Base-by-base conservation (phyloP, 805 yeast species). In the Barnettozyma salicaria region DNA sequence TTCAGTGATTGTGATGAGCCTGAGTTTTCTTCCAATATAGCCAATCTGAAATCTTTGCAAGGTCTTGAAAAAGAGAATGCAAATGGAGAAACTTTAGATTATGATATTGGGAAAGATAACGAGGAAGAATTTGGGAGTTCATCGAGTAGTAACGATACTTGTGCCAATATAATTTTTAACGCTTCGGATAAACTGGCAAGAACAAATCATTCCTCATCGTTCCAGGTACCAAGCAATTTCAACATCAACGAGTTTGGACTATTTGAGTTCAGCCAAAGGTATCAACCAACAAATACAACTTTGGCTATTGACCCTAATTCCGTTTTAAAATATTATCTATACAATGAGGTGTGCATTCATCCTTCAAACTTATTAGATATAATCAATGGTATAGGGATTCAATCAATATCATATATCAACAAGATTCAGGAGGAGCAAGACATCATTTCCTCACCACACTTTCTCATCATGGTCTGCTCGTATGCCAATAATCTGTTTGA, bases 401-500 rank as follows among this genome's bases (percentile, higher is more conserved):
- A 32, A 19, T 42, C 41, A 7, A 32, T 38, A 14, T 10, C 38
- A 3, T 31, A 40, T 20, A 39, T 42, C 30, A 42, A 42, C 20
- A 35, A 39, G 27, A 30, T 32, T 16, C 39, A 35, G 22, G 23
- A 32, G 13, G 36, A 31, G 16, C 31, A 35, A 19, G 32, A 34
- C 26, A 29, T 42, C 14, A 42, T 42, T n/a, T 33, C 41, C 5
- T 40, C 42, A 5, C 45, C 42, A 11, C 28, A 22, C 11, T 32
- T 42, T 17, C 33, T 42, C 11, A 39, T 36, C 25, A 39, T 42
- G 45, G 45, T 42, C 16, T 42, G 45, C 17, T 35, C 39, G 11
- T 42, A 39, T 36, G 42, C 45, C 3, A 42, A 42, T 30, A 40
- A 30, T 11, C 23, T 42, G 9, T 42, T 42, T 20, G 45, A 42